Conservation (phyloP, 2,329 filamentous ascomycete species). For the Colletotrichum endophyticum region DNA sequence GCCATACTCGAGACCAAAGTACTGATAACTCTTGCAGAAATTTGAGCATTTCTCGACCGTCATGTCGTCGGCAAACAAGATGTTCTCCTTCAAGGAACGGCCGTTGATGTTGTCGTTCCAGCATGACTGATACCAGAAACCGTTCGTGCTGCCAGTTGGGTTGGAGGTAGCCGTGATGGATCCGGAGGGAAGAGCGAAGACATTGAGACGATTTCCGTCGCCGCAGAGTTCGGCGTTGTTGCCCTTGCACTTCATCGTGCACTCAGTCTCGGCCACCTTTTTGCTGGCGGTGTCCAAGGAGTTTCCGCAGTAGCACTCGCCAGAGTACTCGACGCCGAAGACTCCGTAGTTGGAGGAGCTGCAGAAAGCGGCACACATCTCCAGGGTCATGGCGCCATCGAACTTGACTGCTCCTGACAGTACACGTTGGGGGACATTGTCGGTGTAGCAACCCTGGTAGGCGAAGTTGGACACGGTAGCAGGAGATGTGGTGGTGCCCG, state of each 20-base stretch:
- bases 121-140: neutral
- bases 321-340: constrained; percentile 44
- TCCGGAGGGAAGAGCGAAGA: neutral
- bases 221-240: neutral
- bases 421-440: constrained; percentile 30
- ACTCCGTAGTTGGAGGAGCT: constrained; percentile 39
- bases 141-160: constrained; percentile 23
- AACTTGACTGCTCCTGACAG: constrained; percentile 43
- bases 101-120: neutral
- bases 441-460: neutral
- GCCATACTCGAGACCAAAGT: neutral
- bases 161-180: neutral
- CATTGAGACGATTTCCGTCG: neutral
- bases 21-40: neutral
- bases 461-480: neutral
- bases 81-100: neutral
- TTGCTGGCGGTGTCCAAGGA: constrained; percentile 30
- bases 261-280: constrained; percentile 30
- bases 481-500: neutral
- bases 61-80: neutral
- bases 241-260: constrained; percentile 32
- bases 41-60: neutral
- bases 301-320: constrained; percentile 43
- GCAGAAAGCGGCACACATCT: constrained; percentile 36
- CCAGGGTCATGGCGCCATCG: constrained; percentile 41